These are phyloP conservation scores for Coffea humblotiana DNA, from an alignment of 305 asterid genomes.

Conservation along the genomic window DNA sequence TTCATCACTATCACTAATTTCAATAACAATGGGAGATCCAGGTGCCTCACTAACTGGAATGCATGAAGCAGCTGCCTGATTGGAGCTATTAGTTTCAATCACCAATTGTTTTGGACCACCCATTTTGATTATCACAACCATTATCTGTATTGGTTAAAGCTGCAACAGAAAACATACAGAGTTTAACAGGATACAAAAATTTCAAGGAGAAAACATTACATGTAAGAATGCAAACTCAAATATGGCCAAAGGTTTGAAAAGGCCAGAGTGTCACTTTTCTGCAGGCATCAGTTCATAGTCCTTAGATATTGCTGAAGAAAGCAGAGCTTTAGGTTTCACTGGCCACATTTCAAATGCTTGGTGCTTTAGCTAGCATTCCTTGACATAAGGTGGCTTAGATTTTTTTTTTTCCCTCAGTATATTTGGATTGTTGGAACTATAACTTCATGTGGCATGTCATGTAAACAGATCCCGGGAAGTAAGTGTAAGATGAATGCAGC, in stretches of 20 bases:
- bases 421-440: not conserved
- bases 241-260: not conserved
- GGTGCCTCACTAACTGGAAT: not conserved
- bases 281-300: not conserved
- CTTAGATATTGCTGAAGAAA: not conserved
- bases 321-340: not conserved
- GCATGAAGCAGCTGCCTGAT: not conserved
- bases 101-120: not conserved
- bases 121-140: not conserved
- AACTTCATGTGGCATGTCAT: not conserved
- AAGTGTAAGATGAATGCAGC: not conserved
- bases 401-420: not conserved
- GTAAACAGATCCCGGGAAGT: not conserved
- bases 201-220: not conserved
- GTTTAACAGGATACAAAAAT: not conserved
- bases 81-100: not conserved
- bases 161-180: not conserved
- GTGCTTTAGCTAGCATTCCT: not conserved
- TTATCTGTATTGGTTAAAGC: not conserved
- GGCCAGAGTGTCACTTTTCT: not conserved
- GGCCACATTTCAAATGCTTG: not conserved
- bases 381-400: not conserved
- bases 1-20: conserved; percentile 14
- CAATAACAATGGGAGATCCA: conserved; percentile 1
- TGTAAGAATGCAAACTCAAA: not conserved